A percentile compares a stretch with the other conserved stretches of the same genome.
phyloP scores from a whole-genome alignment of 805 yeast species.

The Metschnikowia aberdeeniae region DNA sequence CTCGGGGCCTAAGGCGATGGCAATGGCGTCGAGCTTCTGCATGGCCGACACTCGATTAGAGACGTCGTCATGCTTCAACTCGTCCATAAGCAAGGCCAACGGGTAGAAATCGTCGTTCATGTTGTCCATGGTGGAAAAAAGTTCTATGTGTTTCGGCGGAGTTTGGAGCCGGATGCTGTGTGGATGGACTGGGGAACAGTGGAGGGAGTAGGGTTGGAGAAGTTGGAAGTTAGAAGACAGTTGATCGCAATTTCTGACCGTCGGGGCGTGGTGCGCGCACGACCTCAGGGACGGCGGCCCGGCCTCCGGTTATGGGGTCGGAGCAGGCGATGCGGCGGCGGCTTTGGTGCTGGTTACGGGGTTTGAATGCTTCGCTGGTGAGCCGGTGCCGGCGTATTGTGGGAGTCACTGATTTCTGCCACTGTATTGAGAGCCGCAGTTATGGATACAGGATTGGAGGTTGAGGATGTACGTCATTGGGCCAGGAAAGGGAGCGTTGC shows the following conservation, averaged over 20 bases:
- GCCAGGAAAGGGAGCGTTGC: no score
- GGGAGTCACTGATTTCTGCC: background rate
- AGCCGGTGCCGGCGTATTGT: background rate
- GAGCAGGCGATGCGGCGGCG: background rate
- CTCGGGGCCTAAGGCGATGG: conserved; percentile 91
- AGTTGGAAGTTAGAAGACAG: conserved; percentile 1
- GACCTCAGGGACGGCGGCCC: conserved; percentile 4
- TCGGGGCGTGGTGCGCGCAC: conserved; percentile 12
- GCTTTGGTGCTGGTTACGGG: background rate
- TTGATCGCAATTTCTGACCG: conserved; percentile 8
- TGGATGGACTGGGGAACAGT: background rate
- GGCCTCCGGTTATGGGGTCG: background rate
- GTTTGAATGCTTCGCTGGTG: no score
- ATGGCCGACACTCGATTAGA: conserved; percentile 91
- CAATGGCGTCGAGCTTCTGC: conserved; percentile 90
- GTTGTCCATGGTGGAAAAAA: conserved; percentile 8
- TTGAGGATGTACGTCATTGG: no score
- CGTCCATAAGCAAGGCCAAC: conserved; percentile 93
- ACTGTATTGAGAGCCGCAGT: no score
- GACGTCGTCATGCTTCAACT: conserved; percentile 93
- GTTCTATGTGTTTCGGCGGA: background rate
- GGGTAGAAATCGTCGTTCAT: conserved; percentile 75
- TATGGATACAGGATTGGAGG: no score
- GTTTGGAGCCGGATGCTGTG: conserved; percentile 1
- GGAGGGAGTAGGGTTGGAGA: background rate